A percentile compares a stretch with the other conserved stretches of the same genome.
Conservation (phyloP, 2,329 filamentous ascomycete species). For the Chrysoporthe deuterocubensis region DNA sequence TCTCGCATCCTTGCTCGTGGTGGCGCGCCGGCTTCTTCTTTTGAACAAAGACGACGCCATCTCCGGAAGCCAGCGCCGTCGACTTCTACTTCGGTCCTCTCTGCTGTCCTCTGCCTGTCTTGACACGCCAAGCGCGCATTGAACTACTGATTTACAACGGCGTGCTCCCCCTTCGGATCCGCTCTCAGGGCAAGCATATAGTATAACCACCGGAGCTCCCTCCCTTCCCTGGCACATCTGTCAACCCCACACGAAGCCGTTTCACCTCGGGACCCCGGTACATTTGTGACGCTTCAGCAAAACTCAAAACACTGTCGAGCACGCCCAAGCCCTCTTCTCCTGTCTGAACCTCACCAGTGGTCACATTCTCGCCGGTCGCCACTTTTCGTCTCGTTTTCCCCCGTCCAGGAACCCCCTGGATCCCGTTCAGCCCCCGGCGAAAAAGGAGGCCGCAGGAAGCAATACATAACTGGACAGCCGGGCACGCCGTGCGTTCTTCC, state of each 20-base stretch:
- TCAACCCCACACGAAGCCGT: background rate
- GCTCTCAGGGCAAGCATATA: background rate
- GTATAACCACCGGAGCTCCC: background rate
- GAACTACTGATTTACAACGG: background rate
- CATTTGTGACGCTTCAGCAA: slow-evolving; percentile 11
- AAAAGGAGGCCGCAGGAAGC: background rate
- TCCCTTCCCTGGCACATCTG: background rate
- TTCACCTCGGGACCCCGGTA: slow-evolving; percentile 10
- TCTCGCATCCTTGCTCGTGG: no score
- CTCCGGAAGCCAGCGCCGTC: background rate
- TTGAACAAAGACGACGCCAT: background rate
- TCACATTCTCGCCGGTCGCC: background rate
- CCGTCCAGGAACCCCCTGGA: background rate
- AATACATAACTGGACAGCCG: background rate
- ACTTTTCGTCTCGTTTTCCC: slow-evolving; percentile 1
- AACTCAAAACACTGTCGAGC: slow-evolving; percentile 2
- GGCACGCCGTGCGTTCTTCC: slow-evolving; percentile 1
- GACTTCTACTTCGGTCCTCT: background rate
- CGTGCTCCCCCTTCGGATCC: background rate
- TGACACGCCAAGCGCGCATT: no score
- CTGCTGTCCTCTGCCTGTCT: no score
- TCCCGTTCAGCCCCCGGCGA: background rate
- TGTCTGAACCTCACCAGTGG: background rate
- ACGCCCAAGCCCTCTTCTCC: background rate
- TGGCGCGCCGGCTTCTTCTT: no score